phyloP scores from a whole-genome alignment of 2,329 filamentous ascomycete species.

The Elsinoe ampelina region DNA sequence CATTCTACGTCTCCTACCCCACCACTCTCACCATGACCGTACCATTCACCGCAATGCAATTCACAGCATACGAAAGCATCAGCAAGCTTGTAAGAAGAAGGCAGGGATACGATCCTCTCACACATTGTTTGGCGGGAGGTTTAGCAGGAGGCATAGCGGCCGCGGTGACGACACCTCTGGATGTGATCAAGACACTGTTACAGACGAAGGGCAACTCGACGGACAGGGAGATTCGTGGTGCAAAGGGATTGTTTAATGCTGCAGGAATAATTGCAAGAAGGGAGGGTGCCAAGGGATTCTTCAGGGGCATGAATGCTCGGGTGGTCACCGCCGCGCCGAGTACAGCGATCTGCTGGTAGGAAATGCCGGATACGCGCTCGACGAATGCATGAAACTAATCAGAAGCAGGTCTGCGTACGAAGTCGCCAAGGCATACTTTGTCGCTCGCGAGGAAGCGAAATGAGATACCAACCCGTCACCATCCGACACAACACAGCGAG shows the following conservation, averaged over 20 bases:
- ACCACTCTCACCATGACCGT: constrained; percentile 98
- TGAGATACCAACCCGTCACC: constrained; percentile 13
- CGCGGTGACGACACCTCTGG: constrained; percentile 87
- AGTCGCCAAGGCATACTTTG: constrained; percentile 61
- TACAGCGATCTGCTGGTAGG: constrained; percentile 99
- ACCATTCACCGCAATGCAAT: constrained; percentile 92
- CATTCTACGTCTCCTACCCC: constrained; percentile 97
- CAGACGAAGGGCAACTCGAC: constrained; percentile 81
- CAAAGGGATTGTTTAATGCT: constrained; percentile 71
- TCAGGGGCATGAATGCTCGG: constrained; percentile 82
- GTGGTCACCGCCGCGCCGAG: constrained; percentile 96
- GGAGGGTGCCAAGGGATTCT: constrained; percentile 79
- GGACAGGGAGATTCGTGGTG: constrained; percentile 73
- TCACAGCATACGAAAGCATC: constrained; percentile 94
- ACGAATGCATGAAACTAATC: no score
- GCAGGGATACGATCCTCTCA: constrained; percentile 81
- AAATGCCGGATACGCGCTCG: no score
- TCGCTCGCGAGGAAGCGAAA: constrained; percentile 30
- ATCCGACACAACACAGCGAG: neutral
- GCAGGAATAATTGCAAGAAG: constrained; percentile 72
- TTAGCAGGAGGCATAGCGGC: constrained; percentile 89
- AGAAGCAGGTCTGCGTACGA: constrained; percentile 55
- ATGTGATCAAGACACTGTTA: constrained; percentile 95
- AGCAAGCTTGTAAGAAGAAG: constrained; percentile 79
- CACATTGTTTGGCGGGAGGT: constrained; percentile 86